Conservation (phyloP, 768 basidiomycete genomes). For the Sarcodon aspratus region DNA sequence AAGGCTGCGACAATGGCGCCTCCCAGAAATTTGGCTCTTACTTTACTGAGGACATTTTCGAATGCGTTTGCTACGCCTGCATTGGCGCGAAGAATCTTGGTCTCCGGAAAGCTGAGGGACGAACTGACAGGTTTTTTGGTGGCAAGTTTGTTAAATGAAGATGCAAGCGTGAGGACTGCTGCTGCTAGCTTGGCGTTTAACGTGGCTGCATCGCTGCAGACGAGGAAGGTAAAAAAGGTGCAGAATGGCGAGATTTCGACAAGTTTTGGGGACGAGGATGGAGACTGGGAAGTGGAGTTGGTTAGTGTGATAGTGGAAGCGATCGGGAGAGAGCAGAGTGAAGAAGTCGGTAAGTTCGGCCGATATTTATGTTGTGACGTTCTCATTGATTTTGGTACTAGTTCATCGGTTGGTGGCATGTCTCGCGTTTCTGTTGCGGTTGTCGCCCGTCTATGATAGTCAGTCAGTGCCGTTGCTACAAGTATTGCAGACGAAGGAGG, state of each 20-base stretch:
- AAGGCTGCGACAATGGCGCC: slow-evolving; percentile 23
- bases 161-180: slow-evolving; percentile 59
- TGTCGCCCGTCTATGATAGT: slow-evolving; percentile 57
- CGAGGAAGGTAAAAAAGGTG: slow-evolving; percentile 37
- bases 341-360: slow-evolving; percentile 63
- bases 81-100: slow-evolving; percentile 30
- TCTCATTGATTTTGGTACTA: slow-evolving; percentile 14
- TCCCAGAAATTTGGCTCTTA: slow-evolving; percentile 50
- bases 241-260: slow-evolving; percentile 12
- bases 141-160: slow-evolving; percentile 54
- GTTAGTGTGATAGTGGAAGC: slow-evolving; percentile 78
- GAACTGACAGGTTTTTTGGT: slow-evolving; percentile 47
- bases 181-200: slow-evolving; percentile 81
- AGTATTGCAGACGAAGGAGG: slow-evolving; percentile 49
- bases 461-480: slow-evolving; percentile 51
- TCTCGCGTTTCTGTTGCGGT: slow-evolving; percentile 62
- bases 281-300: slow-evolving; percentile 82
- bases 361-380: background rate
- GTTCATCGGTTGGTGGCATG: slow-evolving; percentile 79
- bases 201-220: slow-evolving; percentile 55
- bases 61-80: slow-evolving; percentile 47
- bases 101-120: slow-evolving; percentile 16
- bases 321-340: slow-evolving; percentile 57
- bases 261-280: slow-evolving; percentile 41
- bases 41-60: slow-evolving; percentile 52